Evolutionary conservation across 2,329 filamentous ascomycete genomes (phyloP), one percentile per base, ranked within the genome.

Genomic region (Onygenales sp.): DNA sequence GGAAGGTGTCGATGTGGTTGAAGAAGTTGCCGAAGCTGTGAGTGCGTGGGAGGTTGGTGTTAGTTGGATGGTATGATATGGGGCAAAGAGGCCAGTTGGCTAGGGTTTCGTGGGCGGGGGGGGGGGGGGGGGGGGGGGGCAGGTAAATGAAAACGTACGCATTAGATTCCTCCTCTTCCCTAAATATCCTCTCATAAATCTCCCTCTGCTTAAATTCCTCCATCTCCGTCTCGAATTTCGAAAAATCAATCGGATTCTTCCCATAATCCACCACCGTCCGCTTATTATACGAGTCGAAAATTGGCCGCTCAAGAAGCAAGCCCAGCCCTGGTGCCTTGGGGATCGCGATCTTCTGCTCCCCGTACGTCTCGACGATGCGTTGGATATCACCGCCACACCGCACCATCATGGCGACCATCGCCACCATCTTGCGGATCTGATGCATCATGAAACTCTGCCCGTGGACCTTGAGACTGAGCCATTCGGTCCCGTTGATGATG

Each of bases 371-470:
- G 0, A 73, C 68, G 60, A 98, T 87, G 32, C 87, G 81, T 9
- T 80, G 74, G 3, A 84, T 76, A 3, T 87, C 77, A n/a, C 85
- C 85, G 49, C 89, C 93, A 67, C 87, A 94, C 39, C 93, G 85
- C 6, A 94, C 86, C 5, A 92, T 77, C 56, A 98, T 77, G 36
- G 88, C 83, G 7, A 84, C 88, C 86, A 98, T 90, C 53, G 88
- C 89, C 13, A 98, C 88, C 93, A 98, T 97, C 73, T 97, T 98
- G 64, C 93, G 86, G 70, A 98, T 98, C 74, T 98, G 93, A 71
- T 98, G 93, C 93, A 98, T 98, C 93, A 98, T 98, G 78, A 98
- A 98, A 65, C 86, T 92, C 71, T 98, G 93, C 0, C 93, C 93
- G 70, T 98, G 93, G 27, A 98, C 91, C 68, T 95, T 95, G 60